Conservation (phyloP, 2,329 filamentous ascomycete genomes). For the Polychaeton citri region DNA sequence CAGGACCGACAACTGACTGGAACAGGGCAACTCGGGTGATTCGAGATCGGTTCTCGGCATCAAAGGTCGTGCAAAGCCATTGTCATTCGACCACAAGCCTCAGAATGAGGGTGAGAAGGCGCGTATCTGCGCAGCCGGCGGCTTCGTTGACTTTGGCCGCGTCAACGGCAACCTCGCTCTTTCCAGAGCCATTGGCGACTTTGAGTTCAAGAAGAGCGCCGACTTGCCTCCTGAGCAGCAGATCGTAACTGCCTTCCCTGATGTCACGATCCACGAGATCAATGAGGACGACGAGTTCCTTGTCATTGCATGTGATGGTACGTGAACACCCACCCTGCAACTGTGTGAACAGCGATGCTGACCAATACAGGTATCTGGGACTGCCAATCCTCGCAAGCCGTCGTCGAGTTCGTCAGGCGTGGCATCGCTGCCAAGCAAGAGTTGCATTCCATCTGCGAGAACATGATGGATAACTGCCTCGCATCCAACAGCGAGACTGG, state of each 20-base stretch:
- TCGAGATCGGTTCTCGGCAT: constrained; percentile 90
- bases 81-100: constrained; percentile 99
- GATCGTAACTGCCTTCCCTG: constrained; percentile 93
- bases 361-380: constrained; percentile 80
- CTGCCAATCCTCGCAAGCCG: constrained; percentile 94
- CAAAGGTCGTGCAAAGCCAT: constrained; percentile 90
- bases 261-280: constrained; percentile 83
- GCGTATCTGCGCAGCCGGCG: constrained; percentile 86
- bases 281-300: constrained; percentile 91
- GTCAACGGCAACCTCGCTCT: constrained; percentile 96
- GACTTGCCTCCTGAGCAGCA: constrained; percentile 96
- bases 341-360: constrained; percentile 4
- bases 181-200: constrained; percentile 94
- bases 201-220: constrained; percentile 99
- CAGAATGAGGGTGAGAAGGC: constrained; percentile 97
- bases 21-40: constrained; percentile 88
- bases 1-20: constrained; percentile 2
- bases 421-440: constrained; percentile 95
- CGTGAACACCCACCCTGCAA: constrained; percentile 21
- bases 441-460: constrained; percentile 89
- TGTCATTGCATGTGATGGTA: constrained; percentile 85
- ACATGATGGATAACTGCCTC: constrained; percentile 99
- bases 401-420: constrained; percentile 90
- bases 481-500: constrained; percentile 96
- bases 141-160: constrained; percentile 95